Conservation (phyloP, 345 rosid genomes). For the Moricandia arvensis region DNA sequence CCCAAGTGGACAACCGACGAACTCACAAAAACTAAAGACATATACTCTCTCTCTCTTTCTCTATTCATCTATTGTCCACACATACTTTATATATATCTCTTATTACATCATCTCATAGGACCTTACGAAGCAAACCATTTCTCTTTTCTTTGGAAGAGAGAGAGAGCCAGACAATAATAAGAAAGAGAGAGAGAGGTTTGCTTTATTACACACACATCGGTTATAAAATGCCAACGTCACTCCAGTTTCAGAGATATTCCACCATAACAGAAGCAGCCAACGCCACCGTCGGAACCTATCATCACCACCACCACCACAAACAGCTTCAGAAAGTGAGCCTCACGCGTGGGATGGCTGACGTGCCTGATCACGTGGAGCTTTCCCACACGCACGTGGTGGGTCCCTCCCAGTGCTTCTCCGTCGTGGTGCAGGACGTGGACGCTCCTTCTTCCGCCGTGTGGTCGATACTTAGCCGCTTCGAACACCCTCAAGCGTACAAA, state of each 20-base stretch:
- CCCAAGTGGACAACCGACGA: slow-evolving; percentile 45
- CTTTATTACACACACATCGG: slow-evolving; percentile 1
- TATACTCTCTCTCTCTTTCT: slow-evolving; percentile 16
- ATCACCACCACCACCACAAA: slow-evolving; percentile 24
- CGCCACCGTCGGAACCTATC: slow-evolving; percentile 17
- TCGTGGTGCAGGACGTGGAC: slow-evolving; percentile 52
- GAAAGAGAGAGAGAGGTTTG: background rate
- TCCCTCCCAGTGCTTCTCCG: slow-evolving; percentile 67
- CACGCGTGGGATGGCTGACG: slow-evolving; percentile 33
- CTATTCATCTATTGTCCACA: slow-evolving; percentile 26
- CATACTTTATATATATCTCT: slow-evolving; percentile 18
- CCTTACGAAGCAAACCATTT: slow-evolving; percentile 21
- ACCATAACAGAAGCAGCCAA: slow-evolving; percentile 22
- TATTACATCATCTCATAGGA: background rate
- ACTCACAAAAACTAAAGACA: slow-evolving; percentile 18
- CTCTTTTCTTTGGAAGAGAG: background rate
- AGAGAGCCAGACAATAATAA: background rate
- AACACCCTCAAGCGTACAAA: slow-evolving; percentile 80
- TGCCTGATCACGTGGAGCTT: slow-evolving; percentile 53
- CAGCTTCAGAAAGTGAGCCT: slow-evolving; percentile 39
- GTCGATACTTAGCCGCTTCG: slow-evolving; percentile 83
- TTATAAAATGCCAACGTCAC: slow-evolving; percentile 61
- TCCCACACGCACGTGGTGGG: slow-evolving; percentile 52
- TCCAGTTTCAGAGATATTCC: slow-evolving; percentile 47
- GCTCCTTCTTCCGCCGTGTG: slow-evolving; percentile 71